phyloP scores from a whole-genome alignment of 2,329 filamentous ascomycete genomes.

The Emmonsia crescens region DNA sequence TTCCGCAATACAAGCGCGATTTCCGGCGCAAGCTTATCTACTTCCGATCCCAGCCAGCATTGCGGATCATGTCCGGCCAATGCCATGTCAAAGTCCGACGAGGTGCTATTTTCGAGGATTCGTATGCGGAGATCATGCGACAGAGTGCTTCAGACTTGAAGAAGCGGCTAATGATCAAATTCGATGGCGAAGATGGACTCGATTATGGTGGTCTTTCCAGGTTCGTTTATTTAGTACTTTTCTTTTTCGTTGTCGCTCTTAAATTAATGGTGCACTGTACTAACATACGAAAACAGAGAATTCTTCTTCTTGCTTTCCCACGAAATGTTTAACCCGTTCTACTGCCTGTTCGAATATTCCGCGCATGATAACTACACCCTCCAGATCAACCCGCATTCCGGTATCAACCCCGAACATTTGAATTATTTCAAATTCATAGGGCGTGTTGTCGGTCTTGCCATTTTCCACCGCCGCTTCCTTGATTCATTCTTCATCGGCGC shows the following conservation, averaged over 20 bases:
- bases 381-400: slow-evolving; percentile 98
- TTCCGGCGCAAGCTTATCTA: slow-evolving; percentile 97
- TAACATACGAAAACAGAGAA: slow-evolving; percentile 48
- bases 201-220: slow-evolving; percentile 94
- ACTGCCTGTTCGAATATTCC: slow-evolving; percentile 98
- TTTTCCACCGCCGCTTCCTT: slow-evolving; percentile 94
- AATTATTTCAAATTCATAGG: slow-evolving; percentile 99
- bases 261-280: background rate
- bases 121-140: slow-evolving; percentile 95
- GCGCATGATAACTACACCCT: slow-evolving; percentile 99
- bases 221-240: slow-evolving; percentile 29
- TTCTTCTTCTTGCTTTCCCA: slow-evolving; percentile 99
- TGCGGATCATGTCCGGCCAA: slow-evolving; percentile 90
- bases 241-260: background rate
- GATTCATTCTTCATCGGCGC: slow-evolving; percentile 99
- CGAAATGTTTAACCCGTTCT: slow-evolving; percentile 99
- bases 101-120: slow-evolving; percentile 97
- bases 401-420: slow-evolving; percentile 97
- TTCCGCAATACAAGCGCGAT: slow-evolving; percentile 98
- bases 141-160: slow-evolving; percentile 93
- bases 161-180: slow-evolving; percentile 99
- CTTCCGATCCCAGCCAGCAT: slow-evolving; percentile 93
- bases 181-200: slow-evolving; percentile 93
- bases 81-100: slow-evolving; percentile 96
- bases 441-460: slow-evolving; percentile 88